Evolutionary conservation across 2,329 filamentous ascomycete species (phyloP).

Genomic region (Nigrospora oryzae): DNA sequence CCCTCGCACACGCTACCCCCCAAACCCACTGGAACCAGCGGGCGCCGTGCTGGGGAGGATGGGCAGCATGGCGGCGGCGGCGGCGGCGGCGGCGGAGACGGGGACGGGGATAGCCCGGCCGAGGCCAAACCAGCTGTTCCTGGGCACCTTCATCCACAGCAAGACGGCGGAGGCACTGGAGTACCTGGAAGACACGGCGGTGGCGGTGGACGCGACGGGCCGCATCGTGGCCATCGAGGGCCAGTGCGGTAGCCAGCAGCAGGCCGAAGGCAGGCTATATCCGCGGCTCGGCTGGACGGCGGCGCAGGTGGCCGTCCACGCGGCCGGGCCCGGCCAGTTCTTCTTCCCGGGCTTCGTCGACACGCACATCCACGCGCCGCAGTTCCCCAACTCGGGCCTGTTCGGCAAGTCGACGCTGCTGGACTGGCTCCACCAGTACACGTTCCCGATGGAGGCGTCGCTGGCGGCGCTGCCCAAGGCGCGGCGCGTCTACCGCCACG

Average conservation of each 20-base stretch:
- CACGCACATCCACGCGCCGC: constrained; percentile 89
- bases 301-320: constrained; percentile 27
- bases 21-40: too few species aligned
- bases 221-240: constrained; percentile 40
- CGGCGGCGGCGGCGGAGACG: constrained; percentile 6
- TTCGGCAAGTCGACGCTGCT: constrained; percentile 91
- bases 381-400: constrained; percentile 90
- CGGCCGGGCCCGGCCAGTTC: constrained; percentile 48
- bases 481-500: constrained; percentile 64
- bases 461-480: constrained; percentile 58
- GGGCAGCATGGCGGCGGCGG: constrained; percentile 11
- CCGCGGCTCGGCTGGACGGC: constrained; percentile 35
- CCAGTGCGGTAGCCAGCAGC: constrained; percentile 18
- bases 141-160: constrained; percentile 49
- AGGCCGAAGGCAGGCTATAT: constrained; percentile 24
- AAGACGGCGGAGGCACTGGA: constrained; percentile 37
- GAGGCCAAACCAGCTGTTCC: constrained; percentile 35
- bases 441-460: constrained; percentile 83
- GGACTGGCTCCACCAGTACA: constrained; percentile 90
- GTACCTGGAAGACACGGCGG: constrained; percentile 39
- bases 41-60: background rate
- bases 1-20: too few species aligned
- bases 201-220: constrained; percentile 41
- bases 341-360: constrained; percentile 86
- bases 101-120: background rate